These are phyloP conservation scores for Ophiosphaerella narmari DNA, from an alignment of 2,329 filamentous ascomycete genomes.

Conservation along the genomic window DNA sequence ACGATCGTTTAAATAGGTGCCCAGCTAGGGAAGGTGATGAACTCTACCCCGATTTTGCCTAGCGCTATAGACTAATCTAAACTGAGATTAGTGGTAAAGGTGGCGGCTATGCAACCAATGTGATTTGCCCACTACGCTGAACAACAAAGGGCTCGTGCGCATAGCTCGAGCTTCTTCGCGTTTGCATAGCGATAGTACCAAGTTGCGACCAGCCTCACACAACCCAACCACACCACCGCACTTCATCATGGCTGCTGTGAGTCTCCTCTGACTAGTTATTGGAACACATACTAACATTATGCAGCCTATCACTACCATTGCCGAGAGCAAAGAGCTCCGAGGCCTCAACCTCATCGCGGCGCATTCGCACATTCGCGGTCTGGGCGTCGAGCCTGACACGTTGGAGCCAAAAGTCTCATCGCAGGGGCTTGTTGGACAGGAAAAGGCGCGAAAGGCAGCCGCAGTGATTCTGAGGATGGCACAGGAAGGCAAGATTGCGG, in stretches of 20 bases:
- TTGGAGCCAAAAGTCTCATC: conserved; percentile 83
- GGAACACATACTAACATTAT: conserved; percentile 15
- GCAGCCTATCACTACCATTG: conserved; percentile 73
- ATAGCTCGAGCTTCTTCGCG: conserved; percentile 20
- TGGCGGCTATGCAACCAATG: no score
- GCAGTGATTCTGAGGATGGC: conserved; percentile 98
- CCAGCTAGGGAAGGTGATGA: no score
- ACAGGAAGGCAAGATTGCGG: conserved; percentile 97
- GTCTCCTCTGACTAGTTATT: conserved; percentile 4
- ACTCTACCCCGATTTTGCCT: no score
- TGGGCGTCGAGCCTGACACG: conserved; percentile 90
- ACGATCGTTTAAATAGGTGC: no score
- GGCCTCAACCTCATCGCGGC: conserved; percentile 97
- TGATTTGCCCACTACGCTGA: no score
- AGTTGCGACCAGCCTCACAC: conserved; percentile 1
- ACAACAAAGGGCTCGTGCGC: neutral
- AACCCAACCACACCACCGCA: conserved; percentile 2
- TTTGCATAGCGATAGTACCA: no score
- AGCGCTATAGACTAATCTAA: no score
- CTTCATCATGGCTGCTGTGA: conserved; percentile 40
- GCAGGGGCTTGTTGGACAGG: conserved; percentile 93
- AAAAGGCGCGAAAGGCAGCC: conserved; percentile 94
- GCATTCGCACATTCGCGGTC: conserved; percentile 95
- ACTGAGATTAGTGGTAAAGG: no score
- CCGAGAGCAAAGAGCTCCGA: conserved; percentile 93